These are phyloP conservation scores for Hypomontagnella monticulosa DNA, from an alignment of 495 filamentous ascomycete genomes.

Conservation along the genomic window DNA sequence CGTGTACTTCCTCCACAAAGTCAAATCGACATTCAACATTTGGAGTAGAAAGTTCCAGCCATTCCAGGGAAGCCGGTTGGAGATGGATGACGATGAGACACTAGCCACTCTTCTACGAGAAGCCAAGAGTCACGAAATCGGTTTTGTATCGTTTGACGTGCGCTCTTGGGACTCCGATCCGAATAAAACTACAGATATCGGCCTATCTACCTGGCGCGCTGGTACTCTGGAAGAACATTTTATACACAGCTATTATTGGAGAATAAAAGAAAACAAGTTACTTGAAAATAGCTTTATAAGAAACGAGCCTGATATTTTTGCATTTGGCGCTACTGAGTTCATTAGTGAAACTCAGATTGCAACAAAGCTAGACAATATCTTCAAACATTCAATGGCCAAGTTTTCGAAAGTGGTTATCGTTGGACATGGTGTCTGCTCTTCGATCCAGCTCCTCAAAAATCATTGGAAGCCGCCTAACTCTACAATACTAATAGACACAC, in stretches of 20 bases:
- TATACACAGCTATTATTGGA: neutral
- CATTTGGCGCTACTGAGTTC: neutral
- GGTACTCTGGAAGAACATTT: neutral
- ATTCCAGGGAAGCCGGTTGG: too few species aligned
- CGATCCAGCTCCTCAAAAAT: neutral
- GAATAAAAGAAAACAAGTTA: constrained; percentile 7
- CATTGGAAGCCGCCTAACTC: constrained; percentile 12
- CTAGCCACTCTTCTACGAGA: too few species aligned
- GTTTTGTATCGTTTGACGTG: constrained; percentile 5
- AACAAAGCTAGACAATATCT: neutral
- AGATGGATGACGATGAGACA: too few species aligned
- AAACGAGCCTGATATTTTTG: constrained; percentile 8
- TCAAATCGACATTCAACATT: too few species aligned
- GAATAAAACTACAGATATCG: constrained; percentile 16
- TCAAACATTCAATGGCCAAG: neutral
- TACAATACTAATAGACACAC: neutral
- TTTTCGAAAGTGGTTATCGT: constrained; percentile 5
- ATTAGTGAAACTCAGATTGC: constrained; percentile 2
- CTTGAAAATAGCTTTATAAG: neutral
- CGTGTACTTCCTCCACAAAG: too few species aligned
- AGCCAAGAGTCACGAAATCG: too few species aligned
- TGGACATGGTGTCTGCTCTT: constrained; percentile 1
- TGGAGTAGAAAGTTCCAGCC: too few species aligned
- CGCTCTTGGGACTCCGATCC: neutral
- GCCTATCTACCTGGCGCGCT: constrained; percentile 8